Percentiles rank a stretch among this genome's conserved stretches.
Evolutionary conservation across 495 filamentous ascomycete species (phyloP).

Genomic region (Gamarada debralockiae): DNA sequence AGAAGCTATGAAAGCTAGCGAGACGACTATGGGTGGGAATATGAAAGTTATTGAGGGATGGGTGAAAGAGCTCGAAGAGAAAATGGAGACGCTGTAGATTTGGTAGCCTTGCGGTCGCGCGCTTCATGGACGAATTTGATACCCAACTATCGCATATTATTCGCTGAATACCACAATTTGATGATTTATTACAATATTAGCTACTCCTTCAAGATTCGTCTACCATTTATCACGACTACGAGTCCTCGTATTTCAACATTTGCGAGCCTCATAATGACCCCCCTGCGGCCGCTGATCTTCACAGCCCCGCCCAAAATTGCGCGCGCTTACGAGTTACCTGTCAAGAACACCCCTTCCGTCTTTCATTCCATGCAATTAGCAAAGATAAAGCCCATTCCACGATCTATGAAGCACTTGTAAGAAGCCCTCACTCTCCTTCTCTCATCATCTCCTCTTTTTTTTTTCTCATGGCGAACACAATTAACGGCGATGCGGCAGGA

Average conservation of each 20-base stretch:
- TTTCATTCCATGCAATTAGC: background rate
- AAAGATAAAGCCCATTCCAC: background rate
- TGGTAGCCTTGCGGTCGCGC: constrained; percentile 31
- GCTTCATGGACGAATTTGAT: constrained; percentile 16
- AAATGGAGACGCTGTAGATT: constrained; percentile 46
- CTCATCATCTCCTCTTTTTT: background rate
- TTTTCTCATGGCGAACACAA: background rate
- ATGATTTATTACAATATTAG: too few species aligned
- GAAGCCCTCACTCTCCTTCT: background rate
- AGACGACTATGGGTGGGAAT: constrained; percentile 69
- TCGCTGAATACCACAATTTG: too few species aligned
- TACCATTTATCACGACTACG: too few species aligned
- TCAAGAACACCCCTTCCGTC: constrained; percentile 3
- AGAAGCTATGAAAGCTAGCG: constrained; percentile 61
- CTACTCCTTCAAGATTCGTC: too few species aligned
- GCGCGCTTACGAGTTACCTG: too few species aligned
- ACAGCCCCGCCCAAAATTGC: too few species aligned
- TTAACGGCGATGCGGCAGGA: constrained; percentile 17
- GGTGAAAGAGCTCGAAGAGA: constrained; percentile 80
- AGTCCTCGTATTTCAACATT: too few species aligned
- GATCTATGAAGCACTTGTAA: background rate
- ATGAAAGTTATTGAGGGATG: constrained; percentile 77
- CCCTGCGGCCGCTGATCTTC: background rate
- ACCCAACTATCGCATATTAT: constrained; percentile 13
- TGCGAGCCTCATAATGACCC: background rate